A percentile compares a stretch with the other conserved stretches of the same genome.
phyloP scores from a whole-genome alignment of 2,329 filamentous ascomycete species.

The Phyllachora maydis region DNA sequence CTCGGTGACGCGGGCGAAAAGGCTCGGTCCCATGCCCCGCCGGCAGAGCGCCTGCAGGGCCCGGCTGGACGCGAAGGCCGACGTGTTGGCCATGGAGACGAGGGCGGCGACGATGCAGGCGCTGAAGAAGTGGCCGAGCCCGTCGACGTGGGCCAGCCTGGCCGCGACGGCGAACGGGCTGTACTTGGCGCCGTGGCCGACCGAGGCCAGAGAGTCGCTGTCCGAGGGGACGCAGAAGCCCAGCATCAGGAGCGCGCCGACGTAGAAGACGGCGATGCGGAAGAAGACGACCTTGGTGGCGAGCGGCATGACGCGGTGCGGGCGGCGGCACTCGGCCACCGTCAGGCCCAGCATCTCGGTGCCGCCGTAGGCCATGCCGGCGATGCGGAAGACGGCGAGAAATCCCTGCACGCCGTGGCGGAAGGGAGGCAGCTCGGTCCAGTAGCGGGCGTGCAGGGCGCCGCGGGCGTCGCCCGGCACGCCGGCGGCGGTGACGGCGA shows the following conservation, averaged over 20 bases:
- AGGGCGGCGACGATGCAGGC: conserved; percentile 15
- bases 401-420: conserved; percentile 18
- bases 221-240: conserved; percentile 12
- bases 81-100: conserved; percentile 19
- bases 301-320: conserved; percentile 13
- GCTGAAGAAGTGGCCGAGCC: conserved; percentile 11
- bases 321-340: conserved; percentile 18
- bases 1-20: conserved; percentile 8
- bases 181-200: conserved; percentile 6
- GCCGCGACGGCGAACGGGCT: conserved; percentile 11
- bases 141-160: conserved; percentile 8
- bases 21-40: conserved; percentile 13
- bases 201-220: conserved; percentile 7
- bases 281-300: conserved; percentile 18
- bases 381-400: conserved; percentile 19
- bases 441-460: conserved; percentile 28
- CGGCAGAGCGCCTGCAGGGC: conserved; percentile 14
- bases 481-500: conserved; percentile 27
- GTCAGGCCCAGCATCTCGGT: conserved; percentile 23
- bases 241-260: conserved; percentile 14
- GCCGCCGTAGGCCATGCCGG: conserved; percentile 21
- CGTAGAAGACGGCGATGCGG: conserved; percentile 17
- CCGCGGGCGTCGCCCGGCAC: conserved; percentile 19
- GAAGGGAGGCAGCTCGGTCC: conserved; percentile 23
- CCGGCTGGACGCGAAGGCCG: conserved; percentile 15